A percentile compares a stretch with the other conserved stretches of the same genome.
Evolutionary conservation across 2,329 filamentous ascomycete genomes (phyloP).

Genomic region (Cladophialophora exuberans): DNA sequence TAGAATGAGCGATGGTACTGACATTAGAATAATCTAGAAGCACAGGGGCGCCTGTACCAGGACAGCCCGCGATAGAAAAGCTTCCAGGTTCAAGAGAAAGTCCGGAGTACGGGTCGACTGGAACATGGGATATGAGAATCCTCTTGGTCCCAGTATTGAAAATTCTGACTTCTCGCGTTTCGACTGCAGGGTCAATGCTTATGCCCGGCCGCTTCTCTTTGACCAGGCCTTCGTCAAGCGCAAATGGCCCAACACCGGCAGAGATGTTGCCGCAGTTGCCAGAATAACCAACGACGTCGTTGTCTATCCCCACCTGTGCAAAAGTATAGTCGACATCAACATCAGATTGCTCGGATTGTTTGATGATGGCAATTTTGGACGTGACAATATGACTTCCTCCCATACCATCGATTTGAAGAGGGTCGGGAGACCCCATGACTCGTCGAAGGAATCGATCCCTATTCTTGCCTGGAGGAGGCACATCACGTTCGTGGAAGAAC

Average conservation of each 20-base stretch:
- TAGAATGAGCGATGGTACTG: background rate
- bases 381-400: constrained; percentile 69
- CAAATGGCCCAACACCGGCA: constrained; percentile 25
- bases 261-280: constrained; percentile 30
- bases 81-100: constrained; percentile 9
- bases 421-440: constrained; percentile 37
- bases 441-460: constrained; percentile 22
- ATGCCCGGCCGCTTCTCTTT: constrained; percentile 14
- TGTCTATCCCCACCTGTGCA: constrained; percentile 66
- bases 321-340: constrained; percentile 73
- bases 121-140: constrained; percentile 24
- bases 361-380: constrained; percentile 71
- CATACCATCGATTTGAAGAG: constrained; percentile 72
- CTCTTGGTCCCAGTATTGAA: constrained; percentile 27
- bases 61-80: constrained; percentile 21
- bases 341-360: constrained; percentile 50
- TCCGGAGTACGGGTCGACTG: constrained; percentile 17
- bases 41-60: constrained; percentile 24
- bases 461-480: constrained; percentile 44
- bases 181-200: constrained; percentile 8
- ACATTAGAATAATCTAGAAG: constrained; percentile 28
- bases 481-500: constrained; percentile 27
- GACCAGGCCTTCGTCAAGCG: constrained; percentile 28
- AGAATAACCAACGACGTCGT: constrained; percentile 35
- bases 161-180: constrained; percentile 25